A percentile compares a stretch with the other conserved stretches of the same genome.
These are phyloP conservation scores for Leishmania amazonensis DNA, from an alignment of 208 protist species.

Conservation along the genomic window DNA sequence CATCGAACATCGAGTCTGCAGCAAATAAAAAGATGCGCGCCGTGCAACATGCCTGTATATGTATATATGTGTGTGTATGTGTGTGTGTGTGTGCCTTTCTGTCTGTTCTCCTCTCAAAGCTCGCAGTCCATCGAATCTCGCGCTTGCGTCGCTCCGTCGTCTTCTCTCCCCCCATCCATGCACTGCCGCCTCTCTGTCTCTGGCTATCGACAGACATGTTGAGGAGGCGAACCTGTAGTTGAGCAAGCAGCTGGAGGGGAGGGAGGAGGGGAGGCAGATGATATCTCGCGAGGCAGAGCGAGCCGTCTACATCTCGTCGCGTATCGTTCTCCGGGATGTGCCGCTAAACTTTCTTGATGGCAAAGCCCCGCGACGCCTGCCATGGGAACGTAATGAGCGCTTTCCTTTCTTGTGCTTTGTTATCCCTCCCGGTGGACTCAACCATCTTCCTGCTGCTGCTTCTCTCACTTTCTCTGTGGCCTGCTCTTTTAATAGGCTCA, in stretches of 20 bases:
- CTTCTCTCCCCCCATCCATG: conserved; percentile 1
- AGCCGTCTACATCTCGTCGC: background rate
- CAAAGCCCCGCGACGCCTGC: background rate
- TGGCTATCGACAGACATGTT: background rate
- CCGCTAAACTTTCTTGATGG: background rate
- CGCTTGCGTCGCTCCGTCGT: conserved; percentile 1
- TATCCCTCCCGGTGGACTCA: background rate
- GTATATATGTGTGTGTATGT: background rate
- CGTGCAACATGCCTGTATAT: background rate
- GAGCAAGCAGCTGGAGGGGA: no score
- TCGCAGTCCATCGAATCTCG: background rate
- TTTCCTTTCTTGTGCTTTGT: background rate
- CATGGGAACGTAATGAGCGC: background rate
- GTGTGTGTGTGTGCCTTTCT: background rate
- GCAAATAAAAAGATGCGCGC: background rate
- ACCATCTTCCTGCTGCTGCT: background rate
- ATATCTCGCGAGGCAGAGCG: background rate
- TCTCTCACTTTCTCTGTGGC: background rate
- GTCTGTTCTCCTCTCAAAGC: background rate
- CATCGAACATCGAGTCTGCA: background rate
- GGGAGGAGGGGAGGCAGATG: no score
- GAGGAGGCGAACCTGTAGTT: no score
- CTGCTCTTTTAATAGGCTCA: background rate
- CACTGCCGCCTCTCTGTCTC: background rate
- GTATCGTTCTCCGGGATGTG: background rate